Percentiles rank a stretch among this genome's conserved stretches.
These are phyloP conservation scores for Picochlorum sp. DNA, from an alignment of 139 green algal genomes.

Conservation along the genomic window DNA sequence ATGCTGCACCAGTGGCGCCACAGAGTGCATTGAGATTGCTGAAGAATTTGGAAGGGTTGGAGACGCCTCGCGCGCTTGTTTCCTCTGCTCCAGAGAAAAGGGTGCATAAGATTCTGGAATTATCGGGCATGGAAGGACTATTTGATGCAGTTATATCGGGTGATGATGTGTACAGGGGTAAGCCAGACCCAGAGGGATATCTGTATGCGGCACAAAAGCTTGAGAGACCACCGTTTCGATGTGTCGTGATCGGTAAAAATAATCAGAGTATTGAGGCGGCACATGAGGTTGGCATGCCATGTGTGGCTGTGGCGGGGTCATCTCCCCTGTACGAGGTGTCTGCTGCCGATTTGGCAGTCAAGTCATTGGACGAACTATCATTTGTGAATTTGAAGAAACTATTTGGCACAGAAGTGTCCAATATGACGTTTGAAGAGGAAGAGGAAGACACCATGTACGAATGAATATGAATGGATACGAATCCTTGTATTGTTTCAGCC, in stretches of 20 bases:
- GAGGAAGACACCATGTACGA: neutral
- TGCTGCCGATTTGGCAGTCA: conserved; percentile 82
- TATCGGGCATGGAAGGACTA: conserved; percentile 34
- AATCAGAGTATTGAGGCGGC: conserved; percentile 82
- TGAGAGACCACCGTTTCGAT: conserved; percentile 74
- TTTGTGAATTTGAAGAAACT: conserved; percentile 93
- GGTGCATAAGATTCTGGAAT: conserved; percentile 39
- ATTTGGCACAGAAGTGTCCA: conserved; percentile 64
- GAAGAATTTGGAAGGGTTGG: conserved; percentile 44
- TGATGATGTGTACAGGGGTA: conserved; percentile 64
- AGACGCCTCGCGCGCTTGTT: conserved; percentile 60
- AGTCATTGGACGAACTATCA: conserved; percentile 61
- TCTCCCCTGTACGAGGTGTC: conserved; percentile 80
- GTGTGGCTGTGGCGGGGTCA: conserved; percentile 63
- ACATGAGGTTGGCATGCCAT: conserved; percentile 84
- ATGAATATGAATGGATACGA: conserved; percentile 2
- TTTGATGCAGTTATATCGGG: conserved; percentile 74
- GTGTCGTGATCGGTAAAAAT: conserved; percentile 77
- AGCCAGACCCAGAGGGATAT: conserved; percentile 69
- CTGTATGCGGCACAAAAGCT: conserved; percentile 61
- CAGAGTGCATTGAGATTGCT: conserved; percentile 56
- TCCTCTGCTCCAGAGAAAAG: conserved; percentile 44
- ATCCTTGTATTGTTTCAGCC: neutral
- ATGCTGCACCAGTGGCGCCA: conserved; percentile 29
- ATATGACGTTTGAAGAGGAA: neutral